Evolutionary conservation across 176 grass and related monocot genomes (phyloP).

Genomic region (Puccinellia tenuiflora): DNA sequence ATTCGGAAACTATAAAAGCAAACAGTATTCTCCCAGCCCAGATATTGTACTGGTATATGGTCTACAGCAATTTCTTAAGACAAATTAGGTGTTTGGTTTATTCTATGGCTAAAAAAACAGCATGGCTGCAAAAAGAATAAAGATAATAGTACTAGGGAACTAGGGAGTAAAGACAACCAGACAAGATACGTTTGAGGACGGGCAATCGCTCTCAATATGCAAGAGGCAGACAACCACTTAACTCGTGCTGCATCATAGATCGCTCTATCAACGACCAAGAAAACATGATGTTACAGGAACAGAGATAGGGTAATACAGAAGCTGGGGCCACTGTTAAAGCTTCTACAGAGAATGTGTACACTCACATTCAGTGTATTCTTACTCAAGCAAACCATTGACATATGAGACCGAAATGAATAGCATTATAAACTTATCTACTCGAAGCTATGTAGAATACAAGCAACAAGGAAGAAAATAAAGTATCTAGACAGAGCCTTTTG

Average conservation of each 20-base stretch:
- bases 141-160: not conserved
- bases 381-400: not conserved
- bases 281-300: conserved; percentile 13
- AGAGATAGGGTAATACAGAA: conserved; percentile 4
- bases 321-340: conserved; percentile 15
- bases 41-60: not conserved
- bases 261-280: conserved; percentile 8
- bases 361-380: not conserved
- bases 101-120: not conserved
- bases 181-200: conserved; percentile 8
- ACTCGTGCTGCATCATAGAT: conserved; percentile 8
- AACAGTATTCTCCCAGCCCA: not conserved
- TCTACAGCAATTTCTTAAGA: not conserved
- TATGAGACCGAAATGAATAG: not conserved
- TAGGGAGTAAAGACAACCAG: not conserved
- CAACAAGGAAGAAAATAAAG: not conserved
- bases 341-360: not conserved
- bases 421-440: not conserved
- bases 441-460: not conserved
- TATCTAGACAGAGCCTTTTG: not conserved
- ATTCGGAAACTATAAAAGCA: no score
- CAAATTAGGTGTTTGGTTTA: not conserved
- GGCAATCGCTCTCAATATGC: conserved; percentile 5
- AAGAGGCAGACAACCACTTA: conserved; percentile 24
- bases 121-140: not conserved